A percentile compares a stretch with the other conserved stretches of the same genome.
Evolutionary conservation across 139 green algal genomes (phyloP).

Genomic region (Closterium sp.): DNA sequence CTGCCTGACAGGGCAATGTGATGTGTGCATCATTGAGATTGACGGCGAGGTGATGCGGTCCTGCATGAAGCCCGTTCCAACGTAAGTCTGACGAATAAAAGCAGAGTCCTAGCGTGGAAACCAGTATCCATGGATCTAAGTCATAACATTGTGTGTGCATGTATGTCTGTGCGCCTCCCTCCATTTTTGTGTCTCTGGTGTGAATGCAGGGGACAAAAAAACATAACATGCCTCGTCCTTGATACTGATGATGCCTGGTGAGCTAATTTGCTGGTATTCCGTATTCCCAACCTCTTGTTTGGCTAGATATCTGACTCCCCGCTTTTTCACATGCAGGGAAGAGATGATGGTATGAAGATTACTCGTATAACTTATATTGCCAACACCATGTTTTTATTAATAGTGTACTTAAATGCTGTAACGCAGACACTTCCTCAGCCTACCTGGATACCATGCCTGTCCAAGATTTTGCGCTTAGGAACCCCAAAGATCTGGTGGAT

Average conservation of each 20-base stretch:
- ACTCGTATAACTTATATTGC: not conserved
- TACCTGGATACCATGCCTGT: not conserved
- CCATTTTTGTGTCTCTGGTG: slow-evolving; percentile 6
- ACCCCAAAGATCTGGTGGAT: not conserved
- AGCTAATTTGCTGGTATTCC: not conserved
- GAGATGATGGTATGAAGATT: not conserved
- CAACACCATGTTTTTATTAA: not conserved
- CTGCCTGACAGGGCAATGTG: slow-evolving; percentile 51
- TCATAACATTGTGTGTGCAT: slow-evolving; percentile 8
- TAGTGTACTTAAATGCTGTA: not conserved
- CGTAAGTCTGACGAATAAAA: slow-evolving; percentile 21
- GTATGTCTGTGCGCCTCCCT: slow-evolving; percentile 24
- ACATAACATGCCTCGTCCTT: slow-evolving; percentile 35
- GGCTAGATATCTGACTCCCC: not conserved
- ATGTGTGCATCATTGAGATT: slow-evolving; percentile 49
- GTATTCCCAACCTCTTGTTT: not conserved
- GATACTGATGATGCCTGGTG: slow-evolving; percentile 49
- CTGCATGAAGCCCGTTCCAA: slow-evolving; percentile 45
- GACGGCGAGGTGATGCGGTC: slow-evolving; percentile 40
- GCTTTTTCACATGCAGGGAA: not conserved
- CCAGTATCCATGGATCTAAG: slow-evolving; percentile 8
- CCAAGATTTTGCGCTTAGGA: not conserved
- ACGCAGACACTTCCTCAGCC: not conserved
- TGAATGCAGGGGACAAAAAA: slow-evolving; percentile 37
- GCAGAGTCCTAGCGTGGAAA: slow-evolving; percentile 15